phyloP scores from a whole-genome alignment of 2,329 filamentous ascomycete species.

The Colletotrichum theobromicola region DNA sequence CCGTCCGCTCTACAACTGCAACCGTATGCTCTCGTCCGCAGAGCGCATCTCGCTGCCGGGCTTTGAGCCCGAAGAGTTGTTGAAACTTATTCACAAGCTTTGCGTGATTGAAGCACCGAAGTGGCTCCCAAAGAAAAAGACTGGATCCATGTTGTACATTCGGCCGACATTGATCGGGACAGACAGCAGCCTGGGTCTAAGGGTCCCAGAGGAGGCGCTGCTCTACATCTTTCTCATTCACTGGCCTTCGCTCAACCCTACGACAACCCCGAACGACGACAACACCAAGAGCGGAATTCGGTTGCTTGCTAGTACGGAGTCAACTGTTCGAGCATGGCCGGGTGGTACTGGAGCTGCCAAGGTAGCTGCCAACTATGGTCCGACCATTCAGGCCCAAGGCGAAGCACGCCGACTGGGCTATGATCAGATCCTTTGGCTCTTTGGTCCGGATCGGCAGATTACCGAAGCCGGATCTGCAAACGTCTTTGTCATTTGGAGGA shows the following conservation, averaged over 20 bases:
- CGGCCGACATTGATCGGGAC: not conserved
- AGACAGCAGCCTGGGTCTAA: not conserved
- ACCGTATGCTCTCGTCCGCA: constrained; percentile 54
- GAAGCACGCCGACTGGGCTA: constrained; percentile 14
- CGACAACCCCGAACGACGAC: not conserved
- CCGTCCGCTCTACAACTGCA: constrained; percentile 66
- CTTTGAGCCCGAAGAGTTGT: constrained; percentile 66
- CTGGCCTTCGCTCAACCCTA: not conserved
- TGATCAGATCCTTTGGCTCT: constrained; percentile 20
- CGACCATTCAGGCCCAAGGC: constrained; percentile 6
- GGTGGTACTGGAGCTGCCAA: constrained; percentile 12
- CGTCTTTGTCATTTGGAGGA: constrained; percentile 5
- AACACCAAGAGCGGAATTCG: not conserved
- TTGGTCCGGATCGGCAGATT: not conserved
- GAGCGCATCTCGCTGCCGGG: constrained; percentile 67
- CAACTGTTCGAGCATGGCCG: not conserved
- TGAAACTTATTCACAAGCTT: constrained; percentile 29
- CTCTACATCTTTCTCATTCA: not conserved
- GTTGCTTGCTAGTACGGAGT: not conserved
- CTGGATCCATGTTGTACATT: not conserved
- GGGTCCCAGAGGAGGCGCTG: not conserved
- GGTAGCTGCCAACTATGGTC: constrained; percentile 23
- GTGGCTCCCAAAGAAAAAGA: not conserved
- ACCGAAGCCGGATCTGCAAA: constrained; percentile 9
- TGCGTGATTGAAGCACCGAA: not conserved